Percentiles rank a stretch among this genome's conserved stretches.
Evolutionary conservation across 2,329 filamentous ascomycete species (phyloP).

Genomic region (Sclerotinia sclerotiorum): DNA sequence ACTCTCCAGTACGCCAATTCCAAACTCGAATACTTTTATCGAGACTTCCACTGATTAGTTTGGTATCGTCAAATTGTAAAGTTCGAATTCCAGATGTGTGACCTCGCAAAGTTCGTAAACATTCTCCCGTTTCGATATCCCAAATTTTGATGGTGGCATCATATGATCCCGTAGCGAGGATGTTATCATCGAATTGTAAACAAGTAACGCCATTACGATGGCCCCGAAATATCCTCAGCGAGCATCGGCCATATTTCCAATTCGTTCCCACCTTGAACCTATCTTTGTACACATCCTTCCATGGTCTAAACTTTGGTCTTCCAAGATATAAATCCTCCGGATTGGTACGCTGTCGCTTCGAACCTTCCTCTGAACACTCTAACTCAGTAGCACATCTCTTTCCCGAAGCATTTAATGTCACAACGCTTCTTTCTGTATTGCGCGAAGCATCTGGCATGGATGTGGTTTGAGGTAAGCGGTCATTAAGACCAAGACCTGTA

Average conservation of each 20-base stretch:
- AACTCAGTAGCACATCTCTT: conserved; percentile 36
- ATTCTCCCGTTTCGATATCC: conserved; percentile 85
- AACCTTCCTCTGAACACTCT: conserved; percentile 23
- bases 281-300: conserved; percentile 97
- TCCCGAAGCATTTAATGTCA: conserved; percentile 26
- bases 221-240: conserved; percentile 79
- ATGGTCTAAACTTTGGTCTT: conserved; percentile 63
- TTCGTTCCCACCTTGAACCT: conserved; percentile 94
- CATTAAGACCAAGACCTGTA: conserved; percentile 56
- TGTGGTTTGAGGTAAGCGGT: conserved; percentile 52
- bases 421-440: conserved; percentile 20
- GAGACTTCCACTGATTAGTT: conserved; percentile 85
- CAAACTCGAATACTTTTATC: conserved; percentile 88
- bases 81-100: conserved; percentile 83
- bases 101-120: conserved; percentile 79
- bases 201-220: conserved; percentile 81
- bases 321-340: conserved; percentile 31
- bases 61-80: conserved; percentile 88
- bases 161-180: conserved; percentile 91
- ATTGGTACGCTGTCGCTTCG: conserved; percentile 35
- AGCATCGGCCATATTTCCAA: conserved; percentile 93
- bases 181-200: conserved; percentile 75
- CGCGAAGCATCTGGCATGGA: conserved; percentile 45
- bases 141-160: conserved; percentile 95
- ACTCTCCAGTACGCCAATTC: conserved; percentile 93